These are phyloP conservation scores for Aspergillus novoparasiticus DNA, from an alignment of 2,329 filamentous ascomycete species.

Conservation along the genomic window DNA sequence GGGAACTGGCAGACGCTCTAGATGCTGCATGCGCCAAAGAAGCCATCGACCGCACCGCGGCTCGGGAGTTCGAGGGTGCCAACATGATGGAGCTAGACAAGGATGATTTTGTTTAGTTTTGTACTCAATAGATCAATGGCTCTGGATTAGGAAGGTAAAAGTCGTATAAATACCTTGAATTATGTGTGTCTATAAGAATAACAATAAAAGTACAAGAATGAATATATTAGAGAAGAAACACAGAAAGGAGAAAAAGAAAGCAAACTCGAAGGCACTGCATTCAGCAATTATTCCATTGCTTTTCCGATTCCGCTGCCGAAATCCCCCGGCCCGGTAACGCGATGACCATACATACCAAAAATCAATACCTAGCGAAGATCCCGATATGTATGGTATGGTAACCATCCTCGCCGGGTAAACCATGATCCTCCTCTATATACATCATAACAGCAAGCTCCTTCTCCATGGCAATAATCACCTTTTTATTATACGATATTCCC, in stretches of 20 bases:
- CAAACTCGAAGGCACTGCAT: neutral
- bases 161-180: neutral
- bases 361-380: no score
- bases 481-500: constrained; percentile 31
- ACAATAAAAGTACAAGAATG: neutral
- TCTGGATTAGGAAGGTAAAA: neutral
- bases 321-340: constrained; percentile 28
- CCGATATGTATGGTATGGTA: constrained; percentile 18
- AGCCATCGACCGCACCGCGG: constrained; percentile 42
- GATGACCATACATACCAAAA: neutral
- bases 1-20: constrained; percentile 31
- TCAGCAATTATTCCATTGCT: constrained; percentile 6
- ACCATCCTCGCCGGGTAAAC: constrained; percentile 19
- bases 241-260: constrained; percentile 2
- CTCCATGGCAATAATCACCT: constrained; percentile 31
- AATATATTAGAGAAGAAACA: neutral
- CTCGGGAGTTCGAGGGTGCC: constrained; percentile 35
- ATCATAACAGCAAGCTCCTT: constrained; percentile 22
- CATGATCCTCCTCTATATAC: constrained; percentile 16
- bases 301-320: constrained; percentile 29
- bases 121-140: constrained; percentile 1
- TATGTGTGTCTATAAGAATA: neutral
- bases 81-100: constrained; percentile 31
- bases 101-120: constrained; percentile 8
- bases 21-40: constrained; percentile 38